phyloP scores from a whole-genome alignment of 2,329 filamentous ascomycete genomes.

The Colletotrichum sp. region DNA sequence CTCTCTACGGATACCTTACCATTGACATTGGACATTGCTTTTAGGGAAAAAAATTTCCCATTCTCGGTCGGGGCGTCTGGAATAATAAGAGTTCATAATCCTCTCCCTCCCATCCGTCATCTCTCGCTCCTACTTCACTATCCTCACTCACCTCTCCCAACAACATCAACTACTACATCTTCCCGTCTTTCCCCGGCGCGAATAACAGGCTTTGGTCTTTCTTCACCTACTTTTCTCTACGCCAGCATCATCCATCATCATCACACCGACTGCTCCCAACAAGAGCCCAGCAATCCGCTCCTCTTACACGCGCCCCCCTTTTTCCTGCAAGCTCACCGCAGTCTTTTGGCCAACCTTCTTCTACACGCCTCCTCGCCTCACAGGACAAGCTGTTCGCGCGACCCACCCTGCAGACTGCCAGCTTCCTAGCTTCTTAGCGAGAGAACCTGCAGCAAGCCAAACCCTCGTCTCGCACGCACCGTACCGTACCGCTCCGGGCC shows the following conservation, averaged over 20 bases:
- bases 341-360: neutral
- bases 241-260: neutral
- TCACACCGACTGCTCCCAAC: neutral
- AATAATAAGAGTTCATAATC: slow-evolving; percentile 18
- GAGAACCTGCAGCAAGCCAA: slow-evolving; percentile 18
- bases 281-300: neutral
- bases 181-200: neutral
- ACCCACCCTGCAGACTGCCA: slow-evolving; percentile 12
- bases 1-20: neutral
- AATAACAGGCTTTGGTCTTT: neutral
- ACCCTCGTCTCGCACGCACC: neutral
- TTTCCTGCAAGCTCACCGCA: slow-evolving; percentile 17
- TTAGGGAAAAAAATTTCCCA: slow-evolving; percentile 18
- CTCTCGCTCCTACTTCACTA: neutral
- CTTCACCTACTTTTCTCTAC: neutral
- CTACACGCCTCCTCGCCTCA: neutral
- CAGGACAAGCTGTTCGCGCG: neutral
- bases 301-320: slow-evolving; percentile 9
- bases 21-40: slow-evolving; percentile 7
- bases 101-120: slow-evolving; percentile 17
- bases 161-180: neutral
- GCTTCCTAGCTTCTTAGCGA: slow-evolving; percentile 4
- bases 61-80: slow-evolving; percentile 15
- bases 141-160: slow-evolving; percentile 6
- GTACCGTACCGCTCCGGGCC: neutral